A percentile compares a stretch with the other conserved stretches of the same genome.
phyloP scores from a whole-genome alignment of 257 asterid species.

The Verbena officinalis region DNA sequence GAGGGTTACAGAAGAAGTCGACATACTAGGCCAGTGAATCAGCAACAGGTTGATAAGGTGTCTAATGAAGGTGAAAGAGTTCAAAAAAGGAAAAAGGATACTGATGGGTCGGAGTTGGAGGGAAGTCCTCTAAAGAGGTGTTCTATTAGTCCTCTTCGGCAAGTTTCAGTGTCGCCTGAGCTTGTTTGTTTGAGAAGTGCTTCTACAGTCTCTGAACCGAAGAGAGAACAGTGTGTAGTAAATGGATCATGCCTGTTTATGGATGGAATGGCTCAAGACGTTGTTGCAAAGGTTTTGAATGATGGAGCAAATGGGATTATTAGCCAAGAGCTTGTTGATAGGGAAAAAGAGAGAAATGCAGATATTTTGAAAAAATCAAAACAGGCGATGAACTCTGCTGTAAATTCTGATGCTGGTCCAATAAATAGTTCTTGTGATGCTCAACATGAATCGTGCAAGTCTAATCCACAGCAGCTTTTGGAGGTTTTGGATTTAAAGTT shows the following conservation, averaged over 20 bases:
- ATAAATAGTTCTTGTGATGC: conserved; percentile 26
- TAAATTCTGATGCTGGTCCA: conserved; percentile 41
- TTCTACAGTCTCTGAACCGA: conserved; percentile 27
- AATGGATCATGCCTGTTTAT: conserved; percentile 22
- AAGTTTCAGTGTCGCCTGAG: conserved; percentile 65
- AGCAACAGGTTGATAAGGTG: conserved; percentile 46
- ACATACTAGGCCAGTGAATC: conserved; percentile 46
- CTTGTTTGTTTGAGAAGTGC: conserved; percentile 41
- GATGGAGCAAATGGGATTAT: conserved; percentile 16
- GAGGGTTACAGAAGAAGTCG: conserved; percentile 78
- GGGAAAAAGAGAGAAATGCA: conserved; percentile 19
- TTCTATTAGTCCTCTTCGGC: conserved; percentile 59
- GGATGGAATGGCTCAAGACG: conserved; percentile 17
- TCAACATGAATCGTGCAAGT: conserved; percentile 25
- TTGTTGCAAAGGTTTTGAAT: conserved; percentile 9
- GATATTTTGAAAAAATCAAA: conserved; percentile 27
- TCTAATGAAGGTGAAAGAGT: conserved; percentile 45
- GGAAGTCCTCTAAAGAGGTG: conserved; percentile 58
- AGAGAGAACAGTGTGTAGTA: conserved; percentile 26
- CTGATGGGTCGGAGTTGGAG: conserved; percentile 43
- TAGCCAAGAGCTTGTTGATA: conserved; percentile 26
- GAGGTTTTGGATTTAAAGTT: conserved; percentile 68
- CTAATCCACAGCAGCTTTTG: conserved; percentile 38
- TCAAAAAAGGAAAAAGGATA: conserved; percentile 59
- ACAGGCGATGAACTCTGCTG: conserved; percentile 24